A percentile compares a stretch with the other conserved stretches of the same genome.
Conservation (phyloP, 2,329 filamentous ascomycete genomes). For the Pseudomassariella vexata region DNA sequence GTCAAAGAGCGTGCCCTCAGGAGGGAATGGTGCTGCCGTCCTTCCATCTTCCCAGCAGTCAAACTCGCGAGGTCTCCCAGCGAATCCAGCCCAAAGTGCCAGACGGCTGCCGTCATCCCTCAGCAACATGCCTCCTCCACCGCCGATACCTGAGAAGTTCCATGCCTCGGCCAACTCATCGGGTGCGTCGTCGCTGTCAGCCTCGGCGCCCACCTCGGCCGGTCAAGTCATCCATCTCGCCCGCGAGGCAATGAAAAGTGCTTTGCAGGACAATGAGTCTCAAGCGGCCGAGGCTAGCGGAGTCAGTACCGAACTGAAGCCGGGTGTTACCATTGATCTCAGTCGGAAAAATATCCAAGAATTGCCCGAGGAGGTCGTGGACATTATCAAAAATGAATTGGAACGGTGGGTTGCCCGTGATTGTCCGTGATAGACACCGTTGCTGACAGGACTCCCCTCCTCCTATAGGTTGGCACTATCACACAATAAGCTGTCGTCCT, state of each 20-base stretch:
- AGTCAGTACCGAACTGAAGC: conserved; percentile 56
- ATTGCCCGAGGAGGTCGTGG: conserved; percentile 67
- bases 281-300: conserved; percentile 56
- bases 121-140: conserved; percentile 30
- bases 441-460: conserved; percentile 14
- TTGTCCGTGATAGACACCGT: no score
- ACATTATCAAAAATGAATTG: conserved; percentile 68
- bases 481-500: conserved; percentile 69
- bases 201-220: conserved; percentile 49
- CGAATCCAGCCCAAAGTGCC: conserved; percentile 20
- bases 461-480: conserved; percentile 64
- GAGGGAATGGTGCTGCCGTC: conserved; percentile 22
- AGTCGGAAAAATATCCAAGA: conserved; percentile 69
- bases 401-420: conserved; percentile 53
- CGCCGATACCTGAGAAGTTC: conserved; percentile 44
- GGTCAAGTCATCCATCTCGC: conserved; percentile 61
- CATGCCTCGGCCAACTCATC: conserved; percentile 21
- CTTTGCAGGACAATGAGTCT: conserved; percentile 58
- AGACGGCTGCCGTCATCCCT: conserved; percentile 18
- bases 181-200: conserved; percentile 41
- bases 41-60: conserved; percentile 18
- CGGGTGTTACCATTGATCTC: conserved; percentile 72
- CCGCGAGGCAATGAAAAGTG: conserved; percentile 61
- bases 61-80: conserved; percentile 19
- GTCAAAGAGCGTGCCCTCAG: conserved; percentile 16